phyloP scores from a whole-genome alignment of 345 rosid genomes.

The Bruguiera sexangula region DNA sequence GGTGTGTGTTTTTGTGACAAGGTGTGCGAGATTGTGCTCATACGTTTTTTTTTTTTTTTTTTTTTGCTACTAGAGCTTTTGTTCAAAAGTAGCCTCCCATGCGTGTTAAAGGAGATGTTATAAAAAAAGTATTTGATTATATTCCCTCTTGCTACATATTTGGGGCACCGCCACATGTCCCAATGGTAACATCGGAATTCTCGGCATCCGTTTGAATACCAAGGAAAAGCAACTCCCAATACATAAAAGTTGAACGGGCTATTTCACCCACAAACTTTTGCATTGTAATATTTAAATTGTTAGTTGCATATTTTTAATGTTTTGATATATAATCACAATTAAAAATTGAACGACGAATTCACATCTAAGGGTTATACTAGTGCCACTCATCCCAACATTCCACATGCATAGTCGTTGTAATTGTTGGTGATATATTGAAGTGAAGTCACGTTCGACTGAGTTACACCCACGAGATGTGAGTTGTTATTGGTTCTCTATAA shows the following conservation, averaged over 20 bases:
- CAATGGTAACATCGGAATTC: background rate
- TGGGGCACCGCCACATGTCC: slow-evolving; percentile 45
- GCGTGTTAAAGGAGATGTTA: background rate
- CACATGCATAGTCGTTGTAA: slow-evolving; percentile 14
- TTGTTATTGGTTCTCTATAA: background rate
- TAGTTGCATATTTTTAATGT: too few species aligned
- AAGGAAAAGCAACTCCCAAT: background rate
- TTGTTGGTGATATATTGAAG: slow-evolving; percentile 13
- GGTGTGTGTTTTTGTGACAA: background rate
- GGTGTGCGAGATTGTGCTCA: background rate
- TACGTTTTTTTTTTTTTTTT: background rate
- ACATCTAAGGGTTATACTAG: too few species aligned
- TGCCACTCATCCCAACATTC: background rate
- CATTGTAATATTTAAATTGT: too few species aligned
- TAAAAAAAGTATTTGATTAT: slow-evolving; percentile 6
- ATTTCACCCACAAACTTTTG: too few species aligned
- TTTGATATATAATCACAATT: too few species aligned
- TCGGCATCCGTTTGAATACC: too few species aligned
- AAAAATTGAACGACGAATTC: too few species aligned
- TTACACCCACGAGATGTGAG: slow-evolving; percentile 7
- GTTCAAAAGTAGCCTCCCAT: slow-evolving; percentile 8
- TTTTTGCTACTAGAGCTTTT: slow-evolving; percentile 13
- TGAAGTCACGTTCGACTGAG: slow-evolving; percentile 2
- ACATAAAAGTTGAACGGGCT: too few species aligned
- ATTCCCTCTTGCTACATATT: background rate